phyloP scores from a whole-genome alignment of 495 filamentous ascomycete genomes.

The Xylaria palmicola region DNA sequence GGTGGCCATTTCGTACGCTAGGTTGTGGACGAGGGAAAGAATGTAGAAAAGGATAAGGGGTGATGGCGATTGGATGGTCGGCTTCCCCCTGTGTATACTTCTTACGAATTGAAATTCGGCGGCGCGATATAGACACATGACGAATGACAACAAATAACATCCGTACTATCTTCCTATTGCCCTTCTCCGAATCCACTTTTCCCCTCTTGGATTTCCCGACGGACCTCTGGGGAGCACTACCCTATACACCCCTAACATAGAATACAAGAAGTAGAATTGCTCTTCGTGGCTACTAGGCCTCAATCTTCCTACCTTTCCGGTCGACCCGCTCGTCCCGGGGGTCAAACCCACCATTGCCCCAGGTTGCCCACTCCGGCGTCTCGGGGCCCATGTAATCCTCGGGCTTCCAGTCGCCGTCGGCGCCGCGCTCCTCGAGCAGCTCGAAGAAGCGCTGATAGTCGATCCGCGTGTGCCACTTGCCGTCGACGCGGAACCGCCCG shows the following conservation, averaged over 20 bases:
- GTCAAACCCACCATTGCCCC: constrained; percentile 92
- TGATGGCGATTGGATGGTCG: constrained; percentile 10
- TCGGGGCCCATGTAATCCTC: constrained; percentile 84
- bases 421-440: constrained; percentile 65
- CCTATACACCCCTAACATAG: background rate
- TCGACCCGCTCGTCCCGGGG: constrained; percentile 83
- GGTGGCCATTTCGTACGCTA: background rate
- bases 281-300: constrained; percentile 24
- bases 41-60: constrained; percentile 8
- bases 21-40: constrained; percentile 3
- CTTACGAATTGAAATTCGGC: constrained; percentile 18
- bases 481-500: constrained; percentile 66
- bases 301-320: constrained; percentile 64
- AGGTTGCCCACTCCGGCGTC: constrained; percentile 92
- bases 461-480: constrained; percentile 87
- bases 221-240: background rate
- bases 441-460: constrained; percentile 89
- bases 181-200: constrained; percentile 2
- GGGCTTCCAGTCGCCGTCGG: constrained; percentile 68
- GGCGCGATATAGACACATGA: constrained; percentile 33
- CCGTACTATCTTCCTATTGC: constrained; percentile 13
- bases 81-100: constrained; percentile 15
- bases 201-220: background rate
- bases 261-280: constrained; percentile 1
- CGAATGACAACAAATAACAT: constrained; percentile 20